Base-by-base conservation (phyloP, 2,329 filamentous ascomycete genomes). In the Ilyonectria mors-panacis region DNA sequence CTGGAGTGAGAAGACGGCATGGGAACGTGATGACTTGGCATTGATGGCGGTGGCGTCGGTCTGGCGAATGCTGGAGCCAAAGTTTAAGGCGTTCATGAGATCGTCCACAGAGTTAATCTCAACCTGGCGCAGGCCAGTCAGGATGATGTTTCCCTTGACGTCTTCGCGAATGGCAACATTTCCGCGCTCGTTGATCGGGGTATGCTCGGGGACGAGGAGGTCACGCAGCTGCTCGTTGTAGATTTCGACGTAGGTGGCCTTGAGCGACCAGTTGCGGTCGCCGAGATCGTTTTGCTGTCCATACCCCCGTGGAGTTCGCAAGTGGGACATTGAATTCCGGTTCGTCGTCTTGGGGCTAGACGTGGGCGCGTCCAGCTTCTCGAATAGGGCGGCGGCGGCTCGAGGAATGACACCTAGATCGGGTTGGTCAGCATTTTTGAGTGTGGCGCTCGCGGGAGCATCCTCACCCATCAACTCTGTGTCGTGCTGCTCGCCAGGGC, bases 31-130 rank as follows among this genome's bases (percentile, higher is more conserved):
- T 0, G 96, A 99, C 78, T 97, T 95, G 48, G 95, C 96, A 78
- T 99, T 99, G 78, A 98, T 96, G 3, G 95, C 96, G 2, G 96
- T 99, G 26, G 96, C 92, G 82, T 99, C 96, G 0, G 96, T 99
- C 79, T 99, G 96, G 67, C 96, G 93, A 78, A 99, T 97, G 26
- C 92, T 89, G 1, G 96, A 99, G 21, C 96, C 96, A 77, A 97
- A 95, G 79, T 95, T 96, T 63, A 99, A 86, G 7, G 94, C 95
- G 68, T 91, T 91, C 81, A 98, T 89, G 55, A 99, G 84, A 79
- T 99, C 96, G 6, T 98, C 95, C 9, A 95, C 92, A 0, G 93
- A 97, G 77, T 95, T 95, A 76, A 99, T 93, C 15, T 93, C 90
- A 42, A 97, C 88, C 78, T 97, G 94, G 28, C 91, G 94, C 23